Base-by-base conservation (phyloP, 768 basidiomycete species). In the Psilocybe tampanensis region DNA sequence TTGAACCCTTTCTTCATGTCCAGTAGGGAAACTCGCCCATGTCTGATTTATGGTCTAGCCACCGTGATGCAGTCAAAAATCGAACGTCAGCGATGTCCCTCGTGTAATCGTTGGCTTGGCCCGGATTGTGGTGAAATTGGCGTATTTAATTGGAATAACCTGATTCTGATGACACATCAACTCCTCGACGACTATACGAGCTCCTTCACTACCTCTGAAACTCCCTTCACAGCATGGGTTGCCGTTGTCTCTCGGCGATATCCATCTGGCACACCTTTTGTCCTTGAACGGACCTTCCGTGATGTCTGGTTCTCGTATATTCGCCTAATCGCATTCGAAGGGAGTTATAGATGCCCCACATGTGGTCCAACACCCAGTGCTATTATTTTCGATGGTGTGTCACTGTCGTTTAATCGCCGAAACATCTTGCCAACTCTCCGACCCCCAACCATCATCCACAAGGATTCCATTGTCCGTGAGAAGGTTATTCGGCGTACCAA, bases 101-200 rank as follows among this genome's bases (percentile, higher is more conserved):
- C 17, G 0, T 68, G 66, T 23, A 43, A 41, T 0, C 53, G 59
- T 15, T 45, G 64, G 1, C 70, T 75, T 36, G 71, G 74, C 8
- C 69, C 72, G 4, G 73, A 75, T 33, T 61, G 63, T 8, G 22
- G 58, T 4, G 56, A 61, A 1, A 12, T 63, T 12, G 73, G 73
- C 0, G 22, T 76, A 1, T 73, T 76, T 55, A 76, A 76, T 53
- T 68, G 63, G 47, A 73, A 76, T 36, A 74, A 74, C 52, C 48
- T 42, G 0, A 36, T 57, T 6, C 44, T 74, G 2, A 67, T 74
- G 47, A 63, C 72, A 1, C 70, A 75, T 39, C 66, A 73, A 6
- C 56, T 75, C 5, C 57, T 76, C 0, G 68, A 76, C 32, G 70
- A 71, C 42, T 76, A 73, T 42, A 73, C 71, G 0, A 68, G 56